A percentile compares a stretch with the other conserved stretches of the same genome.
These are phyloP conservation scores for Heteromeles arbutifolia DNA, from an alignment of 306 rosid species.

Conservation along the genomic window DNA sequence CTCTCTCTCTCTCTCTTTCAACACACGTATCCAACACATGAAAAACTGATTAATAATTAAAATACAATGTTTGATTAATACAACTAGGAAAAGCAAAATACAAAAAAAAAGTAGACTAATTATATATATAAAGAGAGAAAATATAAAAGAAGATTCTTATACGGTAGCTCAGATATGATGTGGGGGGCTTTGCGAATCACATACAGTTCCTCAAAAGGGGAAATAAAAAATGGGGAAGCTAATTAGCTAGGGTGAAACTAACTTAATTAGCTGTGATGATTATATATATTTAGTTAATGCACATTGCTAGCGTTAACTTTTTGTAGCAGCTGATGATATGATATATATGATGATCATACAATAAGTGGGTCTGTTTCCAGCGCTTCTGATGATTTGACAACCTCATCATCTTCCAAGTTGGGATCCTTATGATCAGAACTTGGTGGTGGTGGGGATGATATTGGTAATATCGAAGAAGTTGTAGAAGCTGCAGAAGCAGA, in stretches of 20 bases:
- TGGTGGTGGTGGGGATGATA: neutral
- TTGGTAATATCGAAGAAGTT: constrained; percentile 16
- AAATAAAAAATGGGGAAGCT: constrained; percentile 7
- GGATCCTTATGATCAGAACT: neutral
- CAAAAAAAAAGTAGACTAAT: neutral
- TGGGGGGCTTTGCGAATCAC: neutral
- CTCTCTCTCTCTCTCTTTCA: constrained; percentile 11
- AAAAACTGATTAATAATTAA: neutral
- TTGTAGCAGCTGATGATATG: neutral
- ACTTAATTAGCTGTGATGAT: neutral
- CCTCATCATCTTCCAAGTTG: constrained; percentile 14
- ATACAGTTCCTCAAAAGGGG: neutral
- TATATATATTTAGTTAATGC: neutral
- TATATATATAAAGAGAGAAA: neutral
- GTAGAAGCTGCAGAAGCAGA: neutral
- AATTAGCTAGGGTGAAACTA: neutral
- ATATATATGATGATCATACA: neutral
- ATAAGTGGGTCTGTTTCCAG: constrained; percentile 55
- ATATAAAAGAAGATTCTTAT: constrained; percentile 4
- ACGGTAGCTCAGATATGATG: neutral
- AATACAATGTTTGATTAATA: constrained; percentile 12
- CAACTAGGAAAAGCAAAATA: neutral
- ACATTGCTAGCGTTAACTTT: neutral
- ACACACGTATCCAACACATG: neutral
- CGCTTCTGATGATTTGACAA: constrained; percentile 20